These are phyloP conservation scores for Verruconis gallopava DNA, from an alignment of 2,329 filamentous ascomycete species.

Conservation along the genomic window DNA sequence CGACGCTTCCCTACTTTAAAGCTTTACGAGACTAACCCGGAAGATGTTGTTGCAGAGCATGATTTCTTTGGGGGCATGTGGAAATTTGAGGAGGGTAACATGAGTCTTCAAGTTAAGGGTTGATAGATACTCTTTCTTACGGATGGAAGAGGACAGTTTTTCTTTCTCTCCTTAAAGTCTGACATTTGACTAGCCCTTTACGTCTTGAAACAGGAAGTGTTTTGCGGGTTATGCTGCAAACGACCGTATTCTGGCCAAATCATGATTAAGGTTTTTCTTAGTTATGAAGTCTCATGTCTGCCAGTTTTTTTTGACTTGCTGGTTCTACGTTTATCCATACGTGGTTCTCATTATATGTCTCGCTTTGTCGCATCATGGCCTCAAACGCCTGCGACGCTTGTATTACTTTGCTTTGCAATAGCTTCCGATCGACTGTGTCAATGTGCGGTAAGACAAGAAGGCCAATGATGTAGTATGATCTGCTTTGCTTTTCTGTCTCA, in stretches of 20 bases:
- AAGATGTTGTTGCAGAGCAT: slow-evolving; percentile 20
- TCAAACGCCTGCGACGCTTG: not conserved
- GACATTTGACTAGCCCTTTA: no score
- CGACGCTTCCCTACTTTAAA: slow-evolving; percentile 13
- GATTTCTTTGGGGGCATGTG: slow-evolving; percentile 17
- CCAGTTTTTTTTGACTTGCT: not conserved
- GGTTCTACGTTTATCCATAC: not conserved
- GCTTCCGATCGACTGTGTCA: not conserved
- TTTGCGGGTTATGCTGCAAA: no score
- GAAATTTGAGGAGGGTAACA: slow-evolving; percentile 5
- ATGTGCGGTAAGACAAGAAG: not conserved
- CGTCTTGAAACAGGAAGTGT: no score
- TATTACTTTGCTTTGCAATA: not conserved
- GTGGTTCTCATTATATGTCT: not conserved
- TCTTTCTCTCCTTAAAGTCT: no score
- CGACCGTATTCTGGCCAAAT: no score
- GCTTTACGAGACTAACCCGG: slow-evolving; percentile 17
- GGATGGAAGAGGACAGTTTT: no score
- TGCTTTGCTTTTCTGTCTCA: not conserved
- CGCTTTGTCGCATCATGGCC: not conserved
- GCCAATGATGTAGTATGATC: not conserved
- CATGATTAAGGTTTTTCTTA: no score
- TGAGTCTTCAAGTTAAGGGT: not conserved
- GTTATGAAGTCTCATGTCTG: not conserved
- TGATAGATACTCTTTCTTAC: no score